These are phyloP conservation scores for Phaeotremella fagi DNA, from an alignment of 768 basidiomycete genomes.

Conservation along the genomic window DNA sequence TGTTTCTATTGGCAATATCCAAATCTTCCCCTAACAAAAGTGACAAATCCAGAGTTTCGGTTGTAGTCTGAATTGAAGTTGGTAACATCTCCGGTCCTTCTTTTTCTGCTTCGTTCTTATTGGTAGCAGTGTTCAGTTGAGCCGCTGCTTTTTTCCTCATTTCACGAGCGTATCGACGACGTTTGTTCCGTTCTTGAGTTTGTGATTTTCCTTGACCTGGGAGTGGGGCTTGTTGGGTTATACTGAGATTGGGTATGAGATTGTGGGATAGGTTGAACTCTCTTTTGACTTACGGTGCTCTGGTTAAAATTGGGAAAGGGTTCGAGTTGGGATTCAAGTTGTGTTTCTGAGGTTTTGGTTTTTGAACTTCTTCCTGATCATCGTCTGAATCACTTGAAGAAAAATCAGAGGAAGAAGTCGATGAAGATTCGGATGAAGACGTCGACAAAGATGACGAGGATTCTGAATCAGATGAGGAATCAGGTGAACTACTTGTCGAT, in stretches of 20 bases:
- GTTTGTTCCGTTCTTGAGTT: conserved; percentile 29
- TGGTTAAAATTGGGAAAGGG: conserved; percentile 6
- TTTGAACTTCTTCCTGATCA: not conserved
- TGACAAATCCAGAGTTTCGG: not conserved
- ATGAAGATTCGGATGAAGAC: conserved; percentile 2
- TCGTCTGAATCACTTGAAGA: not conserved
- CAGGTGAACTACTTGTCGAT: not conserved
- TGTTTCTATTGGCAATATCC: conserved; percentile 32
- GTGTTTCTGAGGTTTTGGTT: not conserved
- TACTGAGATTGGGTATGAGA: not conserved
- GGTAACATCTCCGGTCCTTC: not conserved
- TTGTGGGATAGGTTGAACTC: not conserved
- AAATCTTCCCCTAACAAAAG: not conserved
- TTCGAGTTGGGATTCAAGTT: not conserved
- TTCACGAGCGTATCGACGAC: conserved; percentile 19
- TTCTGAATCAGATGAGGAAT: conserved; percentile 9
- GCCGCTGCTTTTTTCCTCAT: conserved; percentile 9
- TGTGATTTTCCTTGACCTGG: conserved; percentile 31
- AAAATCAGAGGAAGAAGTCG: conserved; percentile 1
- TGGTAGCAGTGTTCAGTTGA: not conserved
- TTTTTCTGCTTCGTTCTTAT: not conserved
- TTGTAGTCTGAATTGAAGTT: not conserved
- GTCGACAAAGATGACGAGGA: conserved; percentile 8
- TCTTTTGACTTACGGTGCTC: conserved; percentile 1
- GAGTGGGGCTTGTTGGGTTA: not conserved